These are phyloP conservation scores for Chenopodium formosanum DNA, from an alignment of 148 eudicot species.

Conservation along the genomic window DNA sequence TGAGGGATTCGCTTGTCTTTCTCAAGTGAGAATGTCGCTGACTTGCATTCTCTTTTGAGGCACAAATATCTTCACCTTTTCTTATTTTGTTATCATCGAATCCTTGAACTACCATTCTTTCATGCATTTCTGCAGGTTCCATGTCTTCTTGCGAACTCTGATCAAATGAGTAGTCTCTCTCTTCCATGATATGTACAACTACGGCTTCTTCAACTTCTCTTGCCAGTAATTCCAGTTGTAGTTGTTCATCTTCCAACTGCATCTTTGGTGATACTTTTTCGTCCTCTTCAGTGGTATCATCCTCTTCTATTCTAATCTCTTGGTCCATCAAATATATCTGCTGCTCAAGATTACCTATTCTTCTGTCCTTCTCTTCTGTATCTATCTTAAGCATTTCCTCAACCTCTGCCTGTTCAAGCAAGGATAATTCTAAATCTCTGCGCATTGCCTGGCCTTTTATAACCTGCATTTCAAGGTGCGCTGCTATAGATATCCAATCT, in stretches of 20 bases:
- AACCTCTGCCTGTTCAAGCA: slow-evolving; percentile 63
- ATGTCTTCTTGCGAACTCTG: slow-evolving; percentile 31
- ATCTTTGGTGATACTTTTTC: slow-evolving; percentile 6
- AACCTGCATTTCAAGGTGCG: slow-evolving; percentile 45
- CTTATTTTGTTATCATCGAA: slow-evolving; percentile 18
- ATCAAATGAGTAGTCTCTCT: slow-evolving; percentile 16
- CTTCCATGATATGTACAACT: slow-evolving; percentile 26
- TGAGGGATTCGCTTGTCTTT: slow-evolving; percentile 41
- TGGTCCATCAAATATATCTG: slow-evolving; percentile 37
- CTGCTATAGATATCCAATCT: slow-evolving; percentile 59
- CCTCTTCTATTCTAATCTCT: slow-evolving; percentile 24
- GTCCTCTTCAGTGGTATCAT: neutral
- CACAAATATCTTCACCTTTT: slow-evolving; percentile 29
- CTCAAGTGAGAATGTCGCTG: slow-evolving; percentile 23
- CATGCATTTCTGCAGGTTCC: slow-evolving; percentile 34
- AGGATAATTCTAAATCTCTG: slow-evolving; percentile 64
- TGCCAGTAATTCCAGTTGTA: slow-evolving; percentile 26
- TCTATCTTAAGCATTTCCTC: slow-evolving; percentile 61
- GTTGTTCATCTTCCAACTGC: slow-evolving; percentile 23
- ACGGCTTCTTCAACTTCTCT: slow-evolving; percentile 36
- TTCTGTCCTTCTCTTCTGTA: slow-evolving; percentile 40
- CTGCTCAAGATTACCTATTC: slow-evolving; percentile 42
- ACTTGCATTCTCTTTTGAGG: slow-evolving; percentile 49
- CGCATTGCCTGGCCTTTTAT: slow-evolving; percentile 50
- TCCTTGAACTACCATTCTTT: slow-evolving; percentile 35